Conservation (phyloP, 2,329 filamentous ascomycete genomes). For the Ophiostoma tasmaniense region DNA sequence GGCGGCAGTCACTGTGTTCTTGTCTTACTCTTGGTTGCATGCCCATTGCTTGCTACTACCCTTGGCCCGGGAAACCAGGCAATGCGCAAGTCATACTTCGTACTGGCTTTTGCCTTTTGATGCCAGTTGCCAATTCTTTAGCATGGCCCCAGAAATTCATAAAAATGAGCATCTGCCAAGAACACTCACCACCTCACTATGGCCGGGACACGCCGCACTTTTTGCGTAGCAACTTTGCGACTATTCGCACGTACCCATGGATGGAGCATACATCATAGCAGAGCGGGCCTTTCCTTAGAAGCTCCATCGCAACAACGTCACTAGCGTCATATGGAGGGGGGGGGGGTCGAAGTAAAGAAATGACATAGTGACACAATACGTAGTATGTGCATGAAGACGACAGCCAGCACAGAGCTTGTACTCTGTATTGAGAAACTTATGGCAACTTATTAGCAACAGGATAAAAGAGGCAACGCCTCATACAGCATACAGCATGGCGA, state of each 20-base stretch:
- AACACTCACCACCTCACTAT: neutral
- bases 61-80: neutral
- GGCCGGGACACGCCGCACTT: neutral
- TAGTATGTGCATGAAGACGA: neutral
- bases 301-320: slow-evolving; percentile 1
- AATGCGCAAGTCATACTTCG: neutral
- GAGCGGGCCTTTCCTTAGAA: slow-evolving; percentile 1
- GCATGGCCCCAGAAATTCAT: no score
- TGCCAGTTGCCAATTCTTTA: neutral
- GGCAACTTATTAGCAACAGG: neutral
- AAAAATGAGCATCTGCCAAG: neutral
- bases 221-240: neutral
- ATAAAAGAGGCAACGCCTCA: neutral
- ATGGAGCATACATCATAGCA: neutral
- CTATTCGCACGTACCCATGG: neutral
- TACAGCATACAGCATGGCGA: neutral
- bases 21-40: neutral
- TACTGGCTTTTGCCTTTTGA: neutral
- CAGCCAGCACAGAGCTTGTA: neutral
- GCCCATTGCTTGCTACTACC: neutral
- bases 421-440: neutral
- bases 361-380: neutral
- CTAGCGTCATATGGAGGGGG: slow-evolving; percentile 3
- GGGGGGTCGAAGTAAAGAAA: neutral
- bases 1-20: neutral